Evolutionary conservation across 2,329 filamentous ascomycete genomes (phyloP).

Genomic region (Aspergillus clavatus): DNA sequence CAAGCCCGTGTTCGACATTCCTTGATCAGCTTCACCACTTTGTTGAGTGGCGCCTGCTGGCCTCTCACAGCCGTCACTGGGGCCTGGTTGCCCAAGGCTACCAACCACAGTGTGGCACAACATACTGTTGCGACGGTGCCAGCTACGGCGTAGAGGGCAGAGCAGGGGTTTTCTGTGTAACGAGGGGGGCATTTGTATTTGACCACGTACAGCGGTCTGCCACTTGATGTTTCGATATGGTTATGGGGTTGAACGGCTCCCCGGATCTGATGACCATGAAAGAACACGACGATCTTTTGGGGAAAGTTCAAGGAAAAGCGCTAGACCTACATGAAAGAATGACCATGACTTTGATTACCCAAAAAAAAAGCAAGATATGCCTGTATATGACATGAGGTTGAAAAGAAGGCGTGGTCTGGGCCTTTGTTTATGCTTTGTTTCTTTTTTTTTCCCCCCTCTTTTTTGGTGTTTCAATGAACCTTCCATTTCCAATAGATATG

Average conservation of each 20-base stretch:
- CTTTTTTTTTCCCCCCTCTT: too few relatives aligned
- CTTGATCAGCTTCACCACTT: conserved; percentile 41
- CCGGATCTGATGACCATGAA: not conserved
- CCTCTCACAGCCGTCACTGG: not conserved
- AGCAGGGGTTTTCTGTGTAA: not conserved
- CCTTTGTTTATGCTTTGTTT: conserved; percentile 3
- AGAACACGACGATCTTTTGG: not conserved
- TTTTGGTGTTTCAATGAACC: conserved; percentile 14
- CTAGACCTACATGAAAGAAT: conserved; percentile 24
- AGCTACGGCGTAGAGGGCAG: not conserved
- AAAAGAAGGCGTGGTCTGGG: conserved; percentile 19
- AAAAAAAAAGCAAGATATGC: conserved; percentile 19
- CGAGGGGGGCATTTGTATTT: not conserved
- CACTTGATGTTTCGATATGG: too few relatives aligned
- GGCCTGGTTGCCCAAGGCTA: not conserved
- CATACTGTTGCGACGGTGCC: too few relatives aligned
- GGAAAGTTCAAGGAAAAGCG: conserved; percentile 13
- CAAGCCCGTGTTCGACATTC: conserved; percentile 89
- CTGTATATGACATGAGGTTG: conserved; percentile 27
- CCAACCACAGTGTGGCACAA: not conserved
- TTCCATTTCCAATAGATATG: conserved; percentile 7
- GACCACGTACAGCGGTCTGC: not conserved
- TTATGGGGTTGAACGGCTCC: too few relatives aligned
- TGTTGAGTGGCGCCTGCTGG: not conserved
- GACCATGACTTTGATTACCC: conserved; percentile 23